Percentiles rank a stretch among this genome's conserved stretches.
These are phyloP conservation scores for Priceomyces castillae DNA, from an alignment of 805 yeast species.

Conservation along the genomic window DNA sequence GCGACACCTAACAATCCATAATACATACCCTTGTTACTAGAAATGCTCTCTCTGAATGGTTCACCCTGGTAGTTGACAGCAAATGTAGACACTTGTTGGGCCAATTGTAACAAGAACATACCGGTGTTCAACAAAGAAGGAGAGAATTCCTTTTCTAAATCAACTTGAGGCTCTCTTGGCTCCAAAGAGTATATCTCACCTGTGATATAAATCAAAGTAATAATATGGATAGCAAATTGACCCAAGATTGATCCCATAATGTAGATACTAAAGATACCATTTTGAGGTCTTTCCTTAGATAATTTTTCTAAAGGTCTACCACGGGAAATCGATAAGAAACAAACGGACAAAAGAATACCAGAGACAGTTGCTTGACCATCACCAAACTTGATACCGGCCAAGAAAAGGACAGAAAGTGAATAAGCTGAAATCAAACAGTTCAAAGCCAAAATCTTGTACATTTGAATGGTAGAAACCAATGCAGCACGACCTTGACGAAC, in stretches of 20 bases:
- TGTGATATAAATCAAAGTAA: slow-evolving; percentile 78
- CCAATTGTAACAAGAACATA: slow-evolving; percentile 87
- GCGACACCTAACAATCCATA: slow-evolving; percentile 92
- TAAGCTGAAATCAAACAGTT: slow-evolving; percentile 97
- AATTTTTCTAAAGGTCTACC: slow-evolving; percentile 87
- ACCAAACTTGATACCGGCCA: slow-evolving; percentile 97
- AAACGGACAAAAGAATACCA: slow-evolving; percentile 87
- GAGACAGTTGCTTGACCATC: slow-evolving; percentile 97
- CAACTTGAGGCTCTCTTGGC: slow-evolving; percentile 89
- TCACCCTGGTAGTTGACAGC: slow-evolving; percentile 97
- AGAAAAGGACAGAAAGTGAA: slow-evolving; percentile 86
- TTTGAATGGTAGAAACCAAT: slow-evolving; percentile 93
- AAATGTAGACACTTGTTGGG: slow-evolving; percentile 96
- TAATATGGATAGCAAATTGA: slow-evolving; percentile 91
- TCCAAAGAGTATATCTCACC: slow-evolving; percentile 80
- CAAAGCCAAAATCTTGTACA: slow-evolving; percentile 96
- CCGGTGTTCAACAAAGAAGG: slow-evolving; percentile 96
- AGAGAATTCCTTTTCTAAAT: slow-evolving; percentile 79
- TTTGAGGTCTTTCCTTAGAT: slow-evolving; percentile 93
- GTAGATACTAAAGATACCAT: slow-evolving; percentile 91
- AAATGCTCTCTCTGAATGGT: slow-evolving; percentile 90
- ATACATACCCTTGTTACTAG: slow-evolving; percentile 94
- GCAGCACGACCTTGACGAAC: slow-evolving; percentile 99
- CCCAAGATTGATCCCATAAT: slow-evolving; percentile 98
- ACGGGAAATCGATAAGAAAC: slow-evolving; percentile 92